Conservation (phyloP, 371 early-diverging fungal species). For the Mortierella polycephala region DNA sequence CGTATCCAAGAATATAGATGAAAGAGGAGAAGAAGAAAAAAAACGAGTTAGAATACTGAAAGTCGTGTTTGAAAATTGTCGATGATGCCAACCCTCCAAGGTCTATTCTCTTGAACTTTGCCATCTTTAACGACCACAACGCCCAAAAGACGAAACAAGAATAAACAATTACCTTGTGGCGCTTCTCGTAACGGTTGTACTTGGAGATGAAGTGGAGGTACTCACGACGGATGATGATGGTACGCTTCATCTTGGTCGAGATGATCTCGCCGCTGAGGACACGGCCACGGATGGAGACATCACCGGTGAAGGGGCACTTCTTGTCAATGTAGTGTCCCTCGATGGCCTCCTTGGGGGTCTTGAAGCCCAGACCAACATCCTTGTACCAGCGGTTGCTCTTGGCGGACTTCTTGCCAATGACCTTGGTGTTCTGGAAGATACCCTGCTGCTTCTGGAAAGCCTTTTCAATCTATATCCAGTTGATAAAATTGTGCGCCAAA, state of each 20-base stretch:
- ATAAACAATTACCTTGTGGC: conserved; percentile 81
- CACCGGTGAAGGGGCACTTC: conserved; percentile 99
- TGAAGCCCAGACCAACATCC: conserved; percentile 99
- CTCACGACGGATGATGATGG: conserved; percentile 98
- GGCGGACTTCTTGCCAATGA: conserved; percentile 78
- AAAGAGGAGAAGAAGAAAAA: neutral
- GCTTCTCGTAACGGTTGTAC: conserved; percentile 99
- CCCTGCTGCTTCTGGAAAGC: conserved; percentile 98
- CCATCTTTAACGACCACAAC: neutral
- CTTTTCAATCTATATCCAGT: conserved; percentile 73
- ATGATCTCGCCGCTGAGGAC: conserved; percentile 97
- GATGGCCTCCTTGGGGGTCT: conserved; percentile 99
- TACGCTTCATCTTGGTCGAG: conserved; percentile 99
- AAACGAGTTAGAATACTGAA: neutral
- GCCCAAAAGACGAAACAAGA: neutral
- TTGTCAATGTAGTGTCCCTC: conserved; percentile 98
- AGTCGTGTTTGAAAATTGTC: neutral
- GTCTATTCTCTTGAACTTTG: neutral
- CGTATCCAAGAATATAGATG: too few species aligned
- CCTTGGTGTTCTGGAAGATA: conserved; percentile 95
- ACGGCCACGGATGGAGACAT: conserved; percentile 98
- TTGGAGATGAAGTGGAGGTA: conserved; percentile 99
- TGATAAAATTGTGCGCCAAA: neutral
- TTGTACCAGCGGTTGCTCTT: conserved; percentile 92
- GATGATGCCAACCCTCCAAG: neutral